phyloP scores from a whole-genome alignment of 306 rosid species.

The Leucaena leucocephala region DNA sequence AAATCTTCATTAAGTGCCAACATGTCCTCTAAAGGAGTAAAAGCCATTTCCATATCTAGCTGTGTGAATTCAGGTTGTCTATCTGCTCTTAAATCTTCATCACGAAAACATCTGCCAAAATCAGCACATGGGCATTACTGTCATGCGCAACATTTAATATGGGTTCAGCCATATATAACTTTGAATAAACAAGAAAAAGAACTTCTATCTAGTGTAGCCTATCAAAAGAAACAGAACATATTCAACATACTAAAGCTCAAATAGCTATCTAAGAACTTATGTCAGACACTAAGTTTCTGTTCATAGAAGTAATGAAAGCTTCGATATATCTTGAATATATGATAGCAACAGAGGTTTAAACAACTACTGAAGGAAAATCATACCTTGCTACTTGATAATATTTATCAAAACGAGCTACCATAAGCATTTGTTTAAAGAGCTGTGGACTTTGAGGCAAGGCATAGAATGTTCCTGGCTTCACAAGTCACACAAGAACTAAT shows the following conservation, averaged over 20 bases:
- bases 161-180: conserved; percentile 11
- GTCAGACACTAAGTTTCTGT: not conserved
- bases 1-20: conserved; percentile 86
- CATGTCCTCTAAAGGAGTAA: conserved; percentile 91
- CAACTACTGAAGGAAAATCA: conserved; percentile 16
- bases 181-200: not conserved
- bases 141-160: conserved; percentile 4
- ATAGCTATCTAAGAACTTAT: not conserved
- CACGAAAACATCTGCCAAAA: conserved; percentile 82
- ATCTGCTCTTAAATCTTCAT: conserved; percentile 96
- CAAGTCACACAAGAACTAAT: conserved; percentile 53
- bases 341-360: conserved; percentile 17
- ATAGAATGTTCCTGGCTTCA: conserved; percentile 98
- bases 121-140: conserved; percentile 26
- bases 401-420: conserved; percentile 94
- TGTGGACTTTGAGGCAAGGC: conserved; percentile 99
- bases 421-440: conserved; percentile 95
- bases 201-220: not conserved
- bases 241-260: not conserved
- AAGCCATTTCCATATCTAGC: conserved; percentile 96
- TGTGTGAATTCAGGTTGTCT: conserved; percentile 98
- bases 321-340: conserved; percentile 1
- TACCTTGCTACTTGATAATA: conserved; percentile 95
- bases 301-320: not conserved
- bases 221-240: not conserved